Percentiles rank a stretch among this genome's conserved stretches.
phyloP scores from a whole-genome alignment of 352 stramenopile species.

The Phytophthora podocarpi region DNA sequence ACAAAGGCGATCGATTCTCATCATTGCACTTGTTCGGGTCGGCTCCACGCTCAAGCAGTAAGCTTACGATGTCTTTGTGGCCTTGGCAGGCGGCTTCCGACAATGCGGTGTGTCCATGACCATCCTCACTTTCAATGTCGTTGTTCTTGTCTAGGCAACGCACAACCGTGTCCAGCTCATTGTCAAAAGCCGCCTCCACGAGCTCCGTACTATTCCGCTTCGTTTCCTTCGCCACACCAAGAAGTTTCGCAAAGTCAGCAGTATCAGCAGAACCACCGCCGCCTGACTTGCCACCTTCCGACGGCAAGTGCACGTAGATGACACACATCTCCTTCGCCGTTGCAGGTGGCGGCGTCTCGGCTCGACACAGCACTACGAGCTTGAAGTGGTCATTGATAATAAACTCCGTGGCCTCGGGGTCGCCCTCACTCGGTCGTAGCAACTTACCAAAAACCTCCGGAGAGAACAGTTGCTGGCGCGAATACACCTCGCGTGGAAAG shows the following conservation, averaged over 20 bases:
- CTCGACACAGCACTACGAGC: constrained; percentile 74
- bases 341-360: constrained; percentile 43
- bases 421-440: constrained; percentile 51
- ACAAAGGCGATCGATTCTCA: constrained; percentile 80
- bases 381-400: constrained; percentile 88
- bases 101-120: constrained; percentile 84
- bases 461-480: constrained; percentile 67
- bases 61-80: constrained; percentile 64
- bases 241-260: constrained; percentile 45
- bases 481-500: constrained; percentile 80
- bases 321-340: constrained; percentile 75
- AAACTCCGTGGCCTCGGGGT: constrained; percentile 64
- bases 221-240: constrained; percentile 63
- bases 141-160: constrained; percentile 86
- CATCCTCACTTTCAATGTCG: constrained; percentile 86
- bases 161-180: constrained; percentile 75
- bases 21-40: constrained; percentile 91
- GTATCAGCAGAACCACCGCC: too few relatives aligned
- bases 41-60: constrained; percentile 76
- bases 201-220: constrained; percentile 82
- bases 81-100: constrained; percentile 89
- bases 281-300: constrained; percentile 10
- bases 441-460: constrained; percentile 62
- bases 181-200: constrained; percentile 91
- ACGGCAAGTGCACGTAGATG: constrained; percentile 46